Conservation (phyloP, 331 rosid species). For the Cucumis variabilis region DNA sequence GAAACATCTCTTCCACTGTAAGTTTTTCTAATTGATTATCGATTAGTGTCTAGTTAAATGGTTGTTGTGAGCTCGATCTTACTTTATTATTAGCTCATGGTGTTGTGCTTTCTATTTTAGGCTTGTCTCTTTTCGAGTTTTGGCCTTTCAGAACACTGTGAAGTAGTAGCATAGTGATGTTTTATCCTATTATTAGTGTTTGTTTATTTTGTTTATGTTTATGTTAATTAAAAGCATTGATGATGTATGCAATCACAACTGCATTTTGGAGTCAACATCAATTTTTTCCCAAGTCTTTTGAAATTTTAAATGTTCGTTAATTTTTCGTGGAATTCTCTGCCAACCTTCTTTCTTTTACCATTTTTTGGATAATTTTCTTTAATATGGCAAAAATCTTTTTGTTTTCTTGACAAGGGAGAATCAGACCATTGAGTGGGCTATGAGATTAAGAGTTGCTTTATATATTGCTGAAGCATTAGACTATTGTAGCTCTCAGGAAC, state of each 20-base stretch:
- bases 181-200: not conserved
- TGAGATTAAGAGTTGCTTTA: slow-evolving; percentile 82
- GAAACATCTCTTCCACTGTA: slow-evolving; percentile 83
- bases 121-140: slow-evolving; percentile 12
- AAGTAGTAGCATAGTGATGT: slow-evolving; percentile 2
- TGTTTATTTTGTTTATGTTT: not conserved
- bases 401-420: slow-evolving; percentile 68
- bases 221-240: not conserved
- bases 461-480: slow-evolving; percentile 72
- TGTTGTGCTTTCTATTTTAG: not conserved
- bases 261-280: not conserved
- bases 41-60: not conserved
- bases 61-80: not conserved
- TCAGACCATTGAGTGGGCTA: slow-evolving; percentile 84
- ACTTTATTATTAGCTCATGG: not conserved
- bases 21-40: slow-evolving; percentile 18
- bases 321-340: not conserved
- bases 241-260: slow-evolving; percentile 20
- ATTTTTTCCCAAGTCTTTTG: not conserved
- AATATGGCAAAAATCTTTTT: not conserved
- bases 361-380: slow-evolving; percentile 11
- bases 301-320: not conserved
- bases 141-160: not conserved
- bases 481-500: slow-evolving; percentile 67
- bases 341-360: not conserved